Base-by-base conservation (phyloP, 2,329 filamentous ascomycete genomes). In the Trichophyton schoenleinii region DNA sequence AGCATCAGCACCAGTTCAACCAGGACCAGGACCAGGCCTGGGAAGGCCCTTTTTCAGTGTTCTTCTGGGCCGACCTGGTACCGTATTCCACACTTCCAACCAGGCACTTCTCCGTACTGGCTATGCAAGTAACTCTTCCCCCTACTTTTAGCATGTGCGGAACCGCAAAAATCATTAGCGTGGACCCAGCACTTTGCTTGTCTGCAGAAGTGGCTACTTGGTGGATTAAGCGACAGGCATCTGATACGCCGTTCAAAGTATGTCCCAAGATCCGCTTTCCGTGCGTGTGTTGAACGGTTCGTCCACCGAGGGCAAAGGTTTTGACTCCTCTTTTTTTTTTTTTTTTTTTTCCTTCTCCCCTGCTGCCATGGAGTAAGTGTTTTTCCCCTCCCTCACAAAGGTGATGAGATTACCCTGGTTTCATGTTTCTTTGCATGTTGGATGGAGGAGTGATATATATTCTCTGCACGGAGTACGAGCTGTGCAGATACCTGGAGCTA, bases 151-250 rank as follows among this genome's bases (percentile, higher is more conserved):
- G 52, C 52, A 55, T 55, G 52, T 55, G 52, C 52, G 31, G 52
- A 28, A 53, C 49, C 49, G 11, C 46, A 11, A 6, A 52, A 22
- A 15, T 28, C 1, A 6, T 44, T 28, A 52, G 20, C 9, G 46
- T 52, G 46, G 46, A 25, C 9, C 46, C 20, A 25, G 46, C 20
- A 52, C 20, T 52, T 38, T 52, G 46, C 46, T 52, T 52, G 46
- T 52, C 46, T 52, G 22, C 46, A 52, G 46, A 28, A 52, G 52
- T 55, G 52, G 28, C 52, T 36, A 55, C 52, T 55, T 18, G 52
- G 52, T 55, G 52, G 52, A 36, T 55, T 55, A 55, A 55, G 52
- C 52, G 52, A 55, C 52, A 55, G 52, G 13, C 52, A 28, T 38
- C 28, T 55, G 52, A 55, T 55, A 55, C 52, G 52, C 28, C 18